Percentiles rank a stretch among this genome's conserved stretches.
Conservation (phyloP, 2,329 filamentous ascomycete species). For the Nothomitra cinnamomea region DNA sequence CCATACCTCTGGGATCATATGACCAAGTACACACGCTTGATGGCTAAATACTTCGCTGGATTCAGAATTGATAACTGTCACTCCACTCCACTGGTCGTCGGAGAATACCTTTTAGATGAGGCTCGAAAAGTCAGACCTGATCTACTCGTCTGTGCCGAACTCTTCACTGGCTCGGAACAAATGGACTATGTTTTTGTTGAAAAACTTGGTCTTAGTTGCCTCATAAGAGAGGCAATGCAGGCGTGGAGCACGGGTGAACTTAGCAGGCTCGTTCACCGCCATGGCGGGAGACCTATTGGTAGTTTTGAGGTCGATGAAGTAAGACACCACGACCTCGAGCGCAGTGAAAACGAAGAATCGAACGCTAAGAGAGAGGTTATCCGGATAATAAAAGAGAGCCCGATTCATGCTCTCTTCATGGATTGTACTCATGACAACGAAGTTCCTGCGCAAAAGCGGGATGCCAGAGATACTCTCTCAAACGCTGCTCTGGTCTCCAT, state of each 20-base stretch:
- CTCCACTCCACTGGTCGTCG: slow-evolving; percentile 85
- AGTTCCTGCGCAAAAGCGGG: slow-evolving; percentile 83
- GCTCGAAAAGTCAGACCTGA: slow-evolving; percentile 78
- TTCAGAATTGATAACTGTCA: slow-evolving; percentile 98
- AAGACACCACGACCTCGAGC: slow-evolving; percentile 22
- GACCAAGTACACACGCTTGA: slow-evolving; percentile 75
- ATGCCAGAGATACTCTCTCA: slow-evolving; percentile 82
- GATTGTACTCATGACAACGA: slow-evolving; percentile 99
- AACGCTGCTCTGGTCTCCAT: slow-evolving; percentile 90
- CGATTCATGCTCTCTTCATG: slow-evolving; percentile 92
- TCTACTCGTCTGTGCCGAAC: slow-evolving; percentile 80
- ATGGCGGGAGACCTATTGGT: slow-evolving; percentile 85
- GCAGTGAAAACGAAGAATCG: slow-evolving; percentile 16
- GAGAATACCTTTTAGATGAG: slow-evolving; percentile 86
- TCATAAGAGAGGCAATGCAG: slow-evolving; percentile 97
- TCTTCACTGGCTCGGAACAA: slow-evolving; percentile 89
- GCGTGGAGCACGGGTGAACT: slow-evolving; percentile 90
- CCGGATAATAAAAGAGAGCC: slow-evolving; percentile 67
- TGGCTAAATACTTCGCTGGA: slow-evolving; percentile 89
- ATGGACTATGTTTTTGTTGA: slow-evolving; percentile 96
- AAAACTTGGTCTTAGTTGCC: slow-evolving; percentile 71
- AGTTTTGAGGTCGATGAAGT: slow-evolving; percentile 93
- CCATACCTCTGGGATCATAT: slow-evolving; percentile 94
- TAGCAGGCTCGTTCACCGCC: slow-evolving; percentile 79
- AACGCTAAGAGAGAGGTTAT: slow-evolving; percentile 43